Percentiles rank a stretch among this genome's conserved stretches.
Evolutionary conservation across 768 basidiomycete species (phyloP).

Genomic region (Glaciozyma antarctica): DNA sequence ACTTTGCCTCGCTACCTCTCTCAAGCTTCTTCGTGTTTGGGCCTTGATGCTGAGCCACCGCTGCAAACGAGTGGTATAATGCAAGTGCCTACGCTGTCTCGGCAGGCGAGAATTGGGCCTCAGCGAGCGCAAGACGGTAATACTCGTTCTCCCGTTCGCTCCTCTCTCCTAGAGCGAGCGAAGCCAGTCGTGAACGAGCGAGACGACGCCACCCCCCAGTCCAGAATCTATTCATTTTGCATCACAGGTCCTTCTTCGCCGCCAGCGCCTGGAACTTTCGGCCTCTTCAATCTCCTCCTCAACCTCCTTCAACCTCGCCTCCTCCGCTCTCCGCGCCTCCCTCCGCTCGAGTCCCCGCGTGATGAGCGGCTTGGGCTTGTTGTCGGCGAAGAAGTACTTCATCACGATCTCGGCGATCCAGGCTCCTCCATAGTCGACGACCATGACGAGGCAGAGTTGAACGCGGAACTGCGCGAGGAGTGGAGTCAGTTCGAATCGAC

Average conservation of each 20-base stretch:
- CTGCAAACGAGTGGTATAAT: too few species aligned
- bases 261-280: slow-evolving; percentile 10
- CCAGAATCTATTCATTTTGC: too few species aligned
- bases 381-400: slow-evolving; percentile 76
- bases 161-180: too few species aligned
- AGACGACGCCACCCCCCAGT: too few species aligned
- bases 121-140: too few species aligned
- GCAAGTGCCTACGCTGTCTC: too few species aligned
- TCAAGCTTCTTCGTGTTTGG: too few species aligned
- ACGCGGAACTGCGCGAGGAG: slow-evolving; percentile 60
- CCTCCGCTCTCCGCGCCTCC: slow-evolving; percentile 19
- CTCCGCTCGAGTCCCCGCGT: slow-evolving; percentile 17
- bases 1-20: too few species aligned
- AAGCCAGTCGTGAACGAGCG: too few species aligned
- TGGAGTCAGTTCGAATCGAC: neutral
- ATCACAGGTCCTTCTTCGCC: neutral
- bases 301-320: slow-evolving; percentile 10
- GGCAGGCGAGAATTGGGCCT: too few species aligned
- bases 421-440: slow-evolving; percentile 78
- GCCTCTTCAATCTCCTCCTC: slow-evolving; percentile 18
- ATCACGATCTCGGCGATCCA: slow-evolving; percentile 71
- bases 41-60: too few species aligned
- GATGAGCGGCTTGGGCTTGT: slow-evolving; percentile 25
- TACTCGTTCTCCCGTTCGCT: too few species aligned
- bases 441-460: slow-evolving; percentile 67